Conservation (phyloP, 2,329 filamentous ascomycete species). For the Tolypocladium tundrense region DNA sequence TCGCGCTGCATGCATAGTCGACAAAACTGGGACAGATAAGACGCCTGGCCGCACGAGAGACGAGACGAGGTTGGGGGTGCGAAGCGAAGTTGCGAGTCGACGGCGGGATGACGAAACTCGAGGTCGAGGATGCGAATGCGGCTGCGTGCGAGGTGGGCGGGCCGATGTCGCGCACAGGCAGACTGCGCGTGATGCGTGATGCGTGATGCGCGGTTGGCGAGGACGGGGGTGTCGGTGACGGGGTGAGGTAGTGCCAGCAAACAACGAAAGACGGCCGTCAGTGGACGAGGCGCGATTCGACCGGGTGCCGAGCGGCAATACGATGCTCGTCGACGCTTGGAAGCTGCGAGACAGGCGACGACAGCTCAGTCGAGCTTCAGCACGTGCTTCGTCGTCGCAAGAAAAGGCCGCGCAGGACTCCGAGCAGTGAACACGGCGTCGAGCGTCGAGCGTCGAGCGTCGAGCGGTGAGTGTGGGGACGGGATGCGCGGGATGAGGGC, state of each 20-base stretch:
- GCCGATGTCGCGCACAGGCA: not conserved
- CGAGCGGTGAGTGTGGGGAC: not conserved
- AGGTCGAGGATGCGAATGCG: not conserved
- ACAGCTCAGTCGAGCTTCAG: not conserved
- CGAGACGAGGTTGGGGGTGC: not conserved
- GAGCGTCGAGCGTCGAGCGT: not conserved
- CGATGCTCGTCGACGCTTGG: not conserved
- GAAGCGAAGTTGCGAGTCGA: not conserved
- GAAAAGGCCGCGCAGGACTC: not conserved
- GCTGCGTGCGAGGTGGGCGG: not conserved
- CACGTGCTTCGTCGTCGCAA: not conserved
- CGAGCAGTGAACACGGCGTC: not conserved
- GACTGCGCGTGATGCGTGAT: not conserved
- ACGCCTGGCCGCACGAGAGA: not conserved
- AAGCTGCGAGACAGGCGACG: not conserved
- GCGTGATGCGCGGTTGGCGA: not conserved
- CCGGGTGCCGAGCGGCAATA: not conserved
- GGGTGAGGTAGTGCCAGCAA: not conserved
- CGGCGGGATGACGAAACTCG: not conserved
- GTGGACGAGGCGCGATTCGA: not conserved
- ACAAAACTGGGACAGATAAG: not conserved
- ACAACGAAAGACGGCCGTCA: not conserved
- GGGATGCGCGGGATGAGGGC: not conserved
- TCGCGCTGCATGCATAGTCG: constrained; percentile 3
- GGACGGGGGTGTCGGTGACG: not conserved